Percentiles rank a stretch among this genome's conserved stretches.
Evolutionary conservation across 352 stramenopile species (phyloP).

Genomic region (Phytophthora pseudosyringae): DNA sequence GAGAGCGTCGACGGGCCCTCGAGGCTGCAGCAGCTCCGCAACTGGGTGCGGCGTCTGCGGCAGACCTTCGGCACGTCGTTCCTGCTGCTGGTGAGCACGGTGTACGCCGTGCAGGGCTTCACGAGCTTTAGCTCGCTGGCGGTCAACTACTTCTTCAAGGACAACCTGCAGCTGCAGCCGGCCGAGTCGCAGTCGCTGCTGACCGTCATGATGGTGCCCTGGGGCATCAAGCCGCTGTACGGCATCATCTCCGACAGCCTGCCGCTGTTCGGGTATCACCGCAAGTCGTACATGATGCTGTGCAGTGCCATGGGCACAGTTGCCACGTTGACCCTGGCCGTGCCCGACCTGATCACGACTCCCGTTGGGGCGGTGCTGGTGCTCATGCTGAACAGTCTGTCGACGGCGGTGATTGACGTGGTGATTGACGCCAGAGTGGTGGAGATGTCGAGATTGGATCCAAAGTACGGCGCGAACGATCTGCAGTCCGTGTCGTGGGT

Average conservation of each 20-base stretch:
- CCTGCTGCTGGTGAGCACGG: slow-evolving; percentile 72
- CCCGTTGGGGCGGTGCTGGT: slow-evolving; percentile 60
- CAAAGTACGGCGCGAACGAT: slow-evolving; percentile 90
- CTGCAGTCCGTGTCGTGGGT: slow-evolving; percentile 96
- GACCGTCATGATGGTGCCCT: slow-evolving; percentile 94
- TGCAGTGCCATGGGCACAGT: slow-evolving; percentile 73
- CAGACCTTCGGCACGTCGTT: slow-evolving; percentile 79
- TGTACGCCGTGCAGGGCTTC: slow-evolving; percentile 96
- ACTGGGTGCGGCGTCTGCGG: slow-evolving; percentile 57
- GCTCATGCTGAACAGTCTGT: slow-evolving; percentile 85
- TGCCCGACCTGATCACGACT: slow-evolving; percentile 64
- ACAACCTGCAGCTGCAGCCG: slow-evolving; percentile 94
- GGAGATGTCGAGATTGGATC: slow-evolving; percentile 91
- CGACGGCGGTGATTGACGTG: slow-evolving; percentile 95
- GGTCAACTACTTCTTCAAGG: slow-evolving; percentile 97
- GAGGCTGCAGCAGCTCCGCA: slow-evolving; percentile 44
- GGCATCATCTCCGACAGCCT: slow-evolving; percentile 96
- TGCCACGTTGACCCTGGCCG: slow-evolving; percentile 64
- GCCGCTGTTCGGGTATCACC: slow-evolving; percentile 94
- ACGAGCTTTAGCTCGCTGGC: slow-evolving; percentile 92
- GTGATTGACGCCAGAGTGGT: slow-evolving; percentile 97
- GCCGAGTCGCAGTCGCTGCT: slow-evolving; percentile 93
- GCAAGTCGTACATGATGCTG: slow-evolving; percentile 95
- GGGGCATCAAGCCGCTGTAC: slow-evolving; percentile 97
- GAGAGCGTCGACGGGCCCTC: slow-evolving; percentile 36